Conservation (phyloP, 192 early-diverging fungal genomes). For the Umbelopsis isabellina region DNA sequence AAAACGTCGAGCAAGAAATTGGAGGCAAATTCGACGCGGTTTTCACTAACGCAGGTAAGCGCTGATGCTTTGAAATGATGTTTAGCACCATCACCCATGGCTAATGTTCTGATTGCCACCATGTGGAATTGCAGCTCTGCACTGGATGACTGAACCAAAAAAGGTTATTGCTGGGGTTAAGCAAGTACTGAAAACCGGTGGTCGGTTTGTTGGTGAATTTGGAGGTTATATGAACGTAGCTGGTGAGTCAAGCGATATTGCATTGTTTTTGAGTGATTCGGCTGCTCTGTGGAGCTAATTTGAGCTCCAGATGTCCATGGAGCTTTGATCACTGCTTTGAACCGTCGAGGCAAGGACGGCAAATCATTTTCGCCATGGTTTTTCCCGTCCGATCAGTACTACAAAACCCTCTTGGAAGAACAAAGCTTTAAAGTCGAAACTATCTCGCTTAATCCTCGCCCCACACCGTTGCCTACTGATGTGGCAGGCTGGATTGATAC, state of each 20-base stretch:
- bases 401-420: conserved; percentile 49
- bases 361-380: conserved; percentile 45
- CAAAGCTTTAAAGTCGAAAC: conserved; percentile 53
- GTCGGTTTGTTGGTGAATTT: conserved; percentile 63
- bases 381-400: conserved; percentile 52
- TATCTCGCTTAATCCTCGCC: conserved; percentile 54
- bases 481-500: conserved; percentile 67
- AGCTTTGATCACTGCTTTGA: conserved; percentile 44
- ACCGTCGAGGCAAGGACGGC: conserved; percentile 47
- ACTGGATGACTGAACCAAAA: conserved; percentile 70
- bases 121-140: conserved; percentile 50
- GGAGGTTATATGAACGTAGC: conserved; percentile 54
- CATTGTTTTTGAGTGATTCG: not conserved
- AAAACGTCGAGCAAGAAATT: conserved; percentile 35
- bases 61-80: too few relatives aligned
- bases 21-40: conserved; percentile 63
- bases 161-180: conserved; percentile 62
- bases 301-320: conserved; percentile 37
- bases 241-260: conserved; percentile 1
- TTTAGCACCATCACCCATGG: too few relatives aligned
- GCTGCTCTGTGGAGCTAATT: conserved; percentile 29
- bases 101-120: too few relatives aligned
- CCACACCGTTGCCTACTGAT: conserved; percentile 58
- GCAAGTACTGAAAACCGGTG: conserved; percentile 54
- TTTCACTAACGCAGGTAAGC: conserved; percentile 67